These are phyloP conservation scores for Dimargaris verticillata DNA, from an alignment of 192 early-diverging fungal genomes.

Conservation along the genomic window DNA sequence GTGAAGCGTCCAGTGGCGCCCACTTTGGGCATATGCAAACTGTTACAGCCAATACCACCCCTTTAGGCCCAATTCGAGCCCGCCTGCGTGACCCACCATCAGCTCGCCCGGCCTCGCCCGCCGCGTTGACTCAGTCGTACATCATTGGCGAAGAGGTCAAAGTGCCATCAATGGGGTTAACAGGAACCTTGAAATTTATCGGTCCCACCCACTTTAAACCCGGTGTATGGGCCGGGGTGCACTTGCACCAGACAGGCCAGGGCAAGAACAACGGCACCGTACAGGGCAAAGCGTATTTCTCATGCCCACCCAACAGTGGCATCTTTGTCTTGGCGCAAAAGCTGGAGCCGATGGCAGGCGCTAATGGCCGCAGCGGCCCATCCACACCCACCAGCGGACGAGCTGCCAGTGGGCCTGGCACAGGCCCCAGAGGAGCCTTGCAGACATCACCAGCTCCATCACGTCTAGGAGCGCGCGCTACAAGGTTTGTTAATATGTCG, in stretches of 20 bases:
- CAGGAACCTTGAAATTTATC: slow-evolving; percentile 53
- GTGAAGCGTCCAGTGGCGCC: not conserved
- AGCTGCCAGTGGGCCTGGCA: not conserved
- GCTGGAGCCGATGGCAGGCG: slow-evolving; percentile 6
- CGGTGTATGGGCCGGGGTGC: slow-evolving; percentile 65
- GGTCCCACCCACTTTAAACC: slow-evolving; percentile 57
- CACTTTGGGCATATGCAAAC: not conserved
- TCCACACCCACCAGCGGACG: not conserved
- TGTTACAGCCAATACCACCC: not conserved
- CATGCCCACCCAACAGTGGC: slow-evolving; percentile 47
- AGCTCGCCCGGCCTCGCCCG: not conserved
- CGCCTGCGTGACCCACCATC: not conserved
- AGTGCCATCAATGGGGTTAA: slow-evolving; percentile 36
- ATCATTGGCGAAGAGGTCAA: slow-evolving; percentile 38
- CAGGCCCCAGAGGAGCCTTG: not conserved
- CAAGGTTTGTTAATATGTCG: not conserved
- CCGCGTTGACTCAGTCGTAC: not conserved
- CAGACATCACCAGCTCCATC: not conserved
- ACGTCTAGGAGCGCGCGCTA: not conserved
- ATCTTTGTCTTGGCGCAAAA: slow-evolving; percentile 57
- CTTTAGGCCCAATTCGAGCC: not conserved
- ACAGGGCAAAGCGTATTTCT: slow-evolving; percentile 49
- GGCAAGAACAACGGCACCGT: slow-evolving; percentile 70
- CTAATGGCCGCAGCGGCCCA: not conserved
- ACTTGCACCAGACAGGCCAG: slow-evolving; percentile 46